Percentiles rank a stretch among this genome's conserved stretches.
phyloP scores from a whole-genome alignment of 768 basidiomycete species.

The Naematelia encephala region DNA sequence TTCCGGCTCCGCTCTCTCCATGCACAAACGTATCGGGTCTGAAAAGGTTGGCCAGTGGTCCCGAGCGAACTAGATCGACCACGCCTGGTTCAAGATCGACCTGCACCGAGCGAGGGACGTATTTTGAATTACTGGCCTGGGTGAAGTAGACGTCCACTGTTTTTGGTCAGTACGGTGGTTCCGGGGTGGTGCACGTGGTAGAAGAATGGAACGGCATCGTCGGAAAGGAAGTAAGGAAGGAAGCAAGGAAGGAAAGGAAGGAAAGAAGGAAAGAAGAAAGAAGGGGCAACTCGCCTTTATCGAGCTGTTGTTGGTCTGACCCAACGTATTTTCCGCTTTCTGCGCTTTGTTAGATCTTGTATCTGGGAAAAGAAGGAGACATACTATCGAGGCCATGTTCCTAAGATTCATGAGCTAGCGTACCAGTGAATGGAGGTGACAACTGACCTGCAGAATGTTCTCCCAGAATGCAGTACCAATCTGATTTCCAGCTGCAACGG shows the following conservation, averaged over 20 bases:
- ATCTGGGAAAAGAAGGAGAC: not conserved
- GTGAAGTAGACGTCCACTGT: slow-evolving; percentile 73
- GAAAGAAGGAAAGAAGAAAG: not conserved
- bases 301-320: slow-evolving; percentile 69
- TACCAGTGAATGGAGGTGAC: slow-evolving; percentile 24
- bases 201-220: not conserved
- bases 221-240: not conserved
- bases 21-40: slow-evolving; percentile 81
- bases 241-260: not conserved
- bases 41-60: slow-evolving; percentile 70
- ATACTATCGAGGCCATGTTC: slow-evolving; percentile 45
- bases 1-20: slow-evolving; percentile 67
- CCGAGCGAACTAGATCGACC: slow-evolving; percentile 69
- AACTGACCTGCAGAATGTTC: slow-evolving; percentile 71
- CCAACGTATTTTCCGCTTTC: slow-evolving; percentile 59
- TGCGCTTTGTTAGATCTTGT: slow-evolving; percentile 8
- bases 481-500: slow-evolving; percentile 35
- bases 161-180: not conserved
- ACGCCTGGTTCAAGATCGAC: slow-evolving; percentile 88
- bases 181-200: not conserved
- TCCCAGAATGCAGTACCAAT: slow-evolving; percentile 68
- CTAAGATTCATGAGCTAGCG: slow-evolving; percentile 11
- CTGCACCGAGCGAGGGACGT: slow-evolving; percentile 84
- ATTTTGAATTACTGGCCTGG: slow-evolving; percentile 66
- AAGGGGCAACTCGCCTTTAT: slow-evolving; percentile 57